Percentiles rank a stretch among this genome's conserved stretches.
phyloP scores from a whole-genome alignment of 2,329 filamentous ascomycete species.

The Epichloe gansuensis region DNA sequence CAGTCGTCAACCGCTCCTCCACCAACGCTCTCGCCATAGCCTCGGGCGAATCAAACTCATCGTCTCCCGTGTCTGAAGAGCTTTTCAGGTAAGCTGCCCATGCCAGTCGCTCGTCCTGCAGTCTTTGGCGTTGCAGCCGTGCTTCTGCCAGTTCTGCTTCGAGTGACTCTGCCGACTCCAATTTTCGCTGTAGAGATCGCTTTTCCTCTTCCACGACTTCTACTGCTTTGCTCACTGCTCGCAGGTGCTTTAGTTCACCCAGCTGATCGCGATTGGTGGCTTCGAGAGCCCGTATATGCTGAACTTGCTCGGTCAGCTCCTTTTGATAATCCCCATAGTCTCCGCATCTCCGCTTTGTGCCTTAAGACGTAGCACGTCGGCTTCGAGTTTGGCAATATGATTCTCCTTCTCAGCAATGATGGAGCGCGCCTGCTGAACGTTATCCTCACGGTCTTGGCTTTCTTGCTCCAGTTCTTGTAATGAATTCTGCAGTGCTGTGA shows the following conservation, averaged over 20 bases:
- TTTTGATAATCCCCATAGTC: constrained; percentile 74
- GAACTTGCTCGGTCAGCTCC: constrained; percentile 82
- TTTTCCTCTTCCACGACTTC: constrained; percentile 96
- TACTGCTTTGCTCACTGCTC: constrained; percentile 73
- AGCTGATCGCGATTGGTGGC: constrained; percentile 67
- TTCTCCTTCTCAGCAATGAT: constrained; percentile 57
- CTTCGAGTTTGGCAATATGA: constrained; percentile 63
- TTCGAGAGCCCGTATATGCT: constrained; percentile 81
- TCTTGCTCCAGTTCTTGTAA: constrained; percentile 50
- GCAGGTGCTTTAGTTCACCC: constrained; percentile 67
- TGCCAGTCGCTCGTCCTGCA: constrained; percentile 77
- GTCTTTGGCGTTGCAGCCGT: constrained; percentile 67
- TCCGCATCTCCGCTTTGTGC: constrained; percentile 80
- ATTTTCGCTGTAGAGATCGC: constrained; percentile 61
- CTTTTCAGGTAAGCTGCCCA: constrained; percentile 80
- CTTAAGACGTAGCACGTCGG: constrained; percentile 72
- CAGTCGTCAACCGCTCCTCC: constrained; percentile 67
- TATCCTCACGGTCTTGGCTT: constrained; percentile 39
- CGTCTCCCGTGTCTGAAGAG: constrained; percentile 46
- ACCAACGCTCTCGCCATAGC: constrained; percentile 75
- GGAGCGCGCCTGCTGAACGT: constrained; percentile 50
- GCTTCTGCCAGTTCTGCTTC: constrained; percentile 69
- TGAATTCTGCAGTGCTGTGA: constrained; percentile 32
- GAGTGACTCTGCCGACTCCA: constrained; percentile 62
- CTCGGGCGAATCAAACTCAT: constrained; percentile 80